phyloP scores from a whole-genome alignment of 495 filamentous ascomycete genomes.

The Xylaria palmicola region DNA sequence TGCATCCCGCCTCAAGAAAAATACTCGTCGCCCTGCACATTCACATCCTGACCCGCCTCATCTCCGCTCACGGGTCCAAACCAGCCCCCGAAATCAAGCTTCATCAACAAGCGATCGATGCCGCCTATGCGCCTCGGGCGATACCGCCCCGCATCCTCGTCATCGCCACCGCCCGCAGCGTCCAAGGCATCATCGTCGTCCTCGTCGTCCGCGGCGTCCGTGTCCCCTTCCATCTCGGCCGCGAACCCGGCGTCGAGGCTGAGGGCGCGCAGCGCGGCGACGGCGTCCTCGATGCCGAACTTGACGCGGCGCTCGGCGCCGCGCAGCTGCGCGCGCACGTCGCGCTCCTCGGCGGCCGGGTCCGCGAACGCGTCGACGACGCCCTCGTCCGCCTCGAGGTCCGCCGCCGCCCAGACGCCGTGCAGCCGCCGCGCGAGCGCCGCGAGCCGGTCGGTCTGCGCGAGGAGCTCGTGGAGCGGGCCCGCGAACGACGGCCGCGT shows the following conservation, averaged over 20 bases:
- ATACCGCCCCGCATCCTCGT: constrained; percentile 47
- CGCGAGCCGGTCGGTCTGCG: constrained; percentile 72
- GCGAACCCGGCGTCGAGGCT: constrained; percentile 28
- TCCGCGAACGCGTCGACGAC: constrained; percentile 72
- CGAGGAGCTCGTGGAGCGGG: constrained; percentile 67
- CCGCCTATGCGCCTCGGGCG: constrained; percentile 66
- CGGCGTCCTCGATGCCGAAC: constrained; percentile 60
- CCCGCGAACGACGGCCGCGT: constrained; percentile 66
- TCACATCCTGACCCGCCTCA: constrained; percentile 15
- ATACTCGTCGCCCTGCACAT: not conserved
- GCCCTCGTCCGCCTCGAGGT: constrained; percentile 75
- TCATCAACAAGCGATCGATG: constrained; percentile 80
- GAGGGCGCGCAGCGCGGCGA: constrained; percentile 48
- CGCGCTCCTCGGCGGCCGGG: constrained; percentile 64
- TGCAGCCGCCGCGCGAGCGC: constrained; percentile 72
- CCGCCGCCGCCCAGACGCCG: constrained; percentile 66
- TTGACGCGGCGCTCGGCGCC: constrained; percentile 53
- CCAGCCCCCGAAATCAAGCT: constrained; percentile 68
- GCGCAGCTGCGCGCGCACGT: constrained; percentile 59
- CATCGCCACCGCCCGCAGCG: constrained; percentile 25
- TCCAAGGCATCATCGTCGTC: too few species aligned
- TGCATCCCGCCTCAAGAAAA: not conserved
- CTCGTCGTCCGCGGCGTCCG: constrained; percentile 16
- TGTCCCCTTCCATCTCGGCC: constrained; percentile 29
- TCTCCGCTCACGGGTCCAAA: constrained; percentile 28